Conservation (phyloP, 345 rosid species). For the Raphanus sativus region DNA sequence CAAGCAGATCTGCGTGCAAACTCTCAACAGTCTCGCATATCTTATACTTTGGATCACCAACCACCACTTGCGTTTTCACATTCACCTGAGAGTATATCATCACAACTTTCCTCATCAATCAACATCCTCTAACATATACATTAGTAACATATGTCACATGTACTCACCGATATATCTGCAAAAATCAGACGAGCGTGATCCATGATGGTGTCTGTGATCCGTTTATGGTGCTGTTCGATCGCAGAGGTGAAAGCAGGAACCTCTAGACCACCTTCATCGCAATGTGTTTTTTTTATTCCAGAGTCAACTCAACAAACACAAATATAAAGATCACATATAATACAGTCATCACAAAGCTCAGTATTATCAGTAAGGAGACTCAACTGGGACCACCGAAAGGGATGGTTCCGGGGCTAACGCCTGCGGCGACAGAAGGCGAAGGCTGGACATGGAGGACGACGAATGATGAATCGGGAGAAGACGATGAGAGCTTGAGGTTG, state of each 20-base stretch:
- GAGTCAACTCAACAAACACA: slow-evolving; percentile 24
- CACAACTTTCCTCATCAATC: neutral
- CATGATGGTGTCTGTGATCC: slow-evolving; percentile 63
- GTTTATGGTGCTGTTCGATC: slow-evolving; percentile 77
- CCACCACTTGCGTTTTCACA: slow-evolving; percentile 65
- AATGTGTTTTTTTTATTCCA: neutral
- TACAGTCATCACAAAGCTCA: neutral
- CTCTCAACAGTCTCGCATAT: slow-evolving; percentile 74
- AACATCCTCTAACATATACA: too few species aligned
- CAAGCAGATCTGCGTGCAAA: slow-evolving; percentile 68
- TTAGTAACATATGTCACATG: neutral
- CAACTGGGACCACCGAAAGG: slow-evolving; percentile 97
- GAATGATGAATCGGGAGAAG: slow-evolving; percentile 55
- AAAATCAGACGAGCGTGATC: slow-evolving; percentile 65
- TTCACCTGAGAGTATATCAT: slow-evolving; percentile 45
- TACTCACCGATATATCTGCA: slow-evolving; percentile 48
- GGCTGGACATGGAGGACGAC: slow-evolving; percentile 75
- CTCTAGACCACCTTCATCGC: slow-evolving; percentile 58
- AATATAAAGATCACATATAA: neutral
- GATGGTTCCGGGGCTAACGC: slow-evolving; percentile 76
- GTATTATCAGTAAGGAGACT: slow-evolving; percentile 6
- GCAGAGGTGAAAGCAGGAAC: slow-evolving; percentile 93
- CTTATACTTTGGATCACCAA: slow-evolving; percentile 86
- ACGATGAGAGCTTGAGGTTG: slow-evolving; percentile 69
- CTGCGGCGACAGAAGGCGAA: slow-evolving; percentile 67